Evolutionary conservation across 768 basidiomycete genomes (phyloP).

Genomic region (Trametes cingulata): DNA sequence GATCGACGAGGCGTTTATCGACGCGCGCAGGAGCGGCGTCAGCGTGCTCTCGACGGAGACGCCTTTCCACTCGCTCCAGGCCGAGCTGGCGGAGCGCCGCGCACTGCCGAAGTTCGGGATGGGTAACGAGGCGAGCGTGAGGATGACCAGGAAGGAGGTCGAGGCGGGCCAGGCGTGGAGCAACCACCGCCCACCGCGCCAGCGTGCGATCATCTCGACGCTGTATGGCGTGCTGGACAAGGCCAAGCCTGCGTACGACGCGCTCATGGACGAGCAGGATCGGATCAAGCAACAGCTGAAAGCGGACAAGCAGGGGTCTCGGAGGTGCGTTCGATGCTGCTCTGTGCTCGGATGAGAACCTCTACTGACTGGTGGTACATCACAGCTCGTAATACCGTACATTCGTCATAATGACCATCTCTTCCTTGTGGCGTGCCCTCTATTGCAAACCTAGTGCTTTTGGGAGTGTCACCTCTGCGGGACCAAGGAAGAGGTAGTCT

Average conservation of each 20-base stretch:
- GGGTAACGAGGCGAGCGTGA: conserved; percentile 4
- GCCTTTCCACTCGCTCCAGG: conserved; percentile 20
- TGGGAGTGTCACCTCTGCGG: conserved; percentile 49
- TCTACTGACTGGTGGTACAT: neutral
- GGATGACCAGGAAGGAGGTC: neutral
- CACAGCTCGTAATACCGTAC: conserved; percentile 4
- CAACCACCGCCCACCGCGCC: conserved; percentile 32
- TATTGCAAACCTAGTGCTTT: conserved; percentile 35
- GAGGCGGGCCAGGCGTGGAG: conserved; percentile 35
- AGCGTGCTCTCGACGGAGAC: conserved; percentile 8
- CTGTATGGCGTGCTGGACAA: conserved; percentile 50
- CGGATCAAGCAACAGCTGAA: conserved; percentile 17
- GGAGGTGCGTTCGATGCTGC: neutral
- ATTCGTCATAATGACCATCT: conserved; percentile 4
- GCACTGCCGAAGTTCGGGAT: conserved; percentile 22
- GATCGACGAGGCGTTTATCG: conserved; percentile 66
- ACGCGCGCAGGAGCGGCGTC: neutral
- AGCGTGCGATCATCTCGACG: conserved; percentile 49
- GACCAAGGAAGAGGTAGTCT: conserved; percentile 52
- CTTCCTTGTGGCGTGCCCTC: neutral
- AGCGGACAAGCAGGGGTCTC: neutral
- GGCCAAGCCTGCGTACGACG: conserved; percentile 46
- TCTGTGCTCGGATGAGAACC: neutral
- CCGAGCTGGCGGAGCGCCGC: conserved; percentile 18
- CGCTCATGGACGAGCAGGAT: conserved; percentile 42